Evolutionary conservation across 1,284 basidiomycete species (phyloP), one percentile per base, ranked within the genome.

Genomic region (Cystobasidium pallidum): DNA sequence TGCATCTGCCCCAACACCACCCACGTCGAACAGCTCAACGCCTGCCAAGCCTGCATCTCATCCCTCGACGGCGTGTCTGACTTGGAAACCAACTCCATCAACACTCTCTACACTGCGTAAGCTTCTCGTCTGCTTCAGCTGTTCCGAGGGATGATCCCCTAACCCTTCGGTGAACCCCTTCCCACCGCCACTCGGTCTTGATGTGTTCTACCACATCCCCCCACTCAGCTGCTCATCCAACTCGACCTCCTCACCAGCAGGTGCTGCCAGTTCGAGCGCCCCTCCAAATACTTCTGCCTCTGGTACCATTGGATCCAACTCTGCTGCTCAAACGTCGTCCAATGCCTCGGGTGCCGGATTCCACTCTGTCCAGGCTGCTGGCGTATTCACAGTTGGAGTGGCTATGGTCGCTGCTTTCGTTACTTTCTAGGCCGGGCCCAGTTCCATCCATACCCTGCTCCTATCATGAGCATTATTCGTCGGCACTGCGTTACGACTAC

Each of bases 1-100:
- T 71, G 68, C 61, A 64, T 71, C 11, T 71, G 68, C 39, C 58
- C 68, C 32, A 71, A 62, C 24, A 4, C 58, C 2, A 58, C 58
- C 13, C 59, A 52, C 7, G 51, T 57, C 17, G 11, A 21, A 28
- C 30, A 36, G 24, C 68, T 71, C 32, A 41, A 71, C 32, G 24
- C 59, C 34, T 71, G 68, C 68, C 45, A 63, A 26, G 30, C 11
- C n/a, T 71, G 68, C 61, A 63, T 71, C 24, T 26, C 34, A 1
- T 52, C 68, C 17, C 43, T 71, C 32, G 15, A 36, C 13, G 68
- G 68, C 34, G 39, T 71, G 19, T 52, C 59, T 17, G 47, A 63
- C 26, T 39, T 63, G 24, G 68, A 71, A 41, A 36, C 24, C 26
- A 62, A 71, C 39, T 63, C 59, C n/a, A 71, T 71, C 26, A 71